A percentile compares a stretch with the other conserved stretches of the same genome.
These are phyloP conservation scores for Arthrobotrys pseudoclavata DNA, from an alignment of 2,329 filamentous ascomycete genomes.

Conservation along the genomic window DNA sequence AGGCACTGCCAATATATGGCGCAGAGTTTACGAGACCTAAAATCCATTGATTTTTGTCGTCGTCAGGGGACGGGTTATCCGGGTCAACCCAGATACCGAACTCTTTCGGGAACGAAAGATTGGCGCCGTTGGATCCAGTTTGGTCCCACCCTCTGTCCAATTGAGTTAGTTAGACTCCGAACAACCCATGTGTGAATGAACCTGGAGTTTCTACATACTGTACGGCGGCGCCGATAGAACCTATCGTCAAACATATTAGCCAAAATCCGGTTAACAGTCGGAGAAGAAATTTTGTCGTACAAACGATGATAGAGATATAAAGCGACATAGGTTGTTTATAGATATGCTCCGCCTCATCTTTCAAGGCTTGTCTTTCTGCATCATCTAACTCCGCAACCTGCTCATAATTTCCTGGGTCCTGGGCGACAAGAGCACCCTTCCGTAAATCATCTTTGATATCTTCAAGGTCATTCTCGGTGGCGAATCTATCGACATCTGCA, in stretches of 20 bases:
- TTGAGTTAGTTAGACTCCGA: background rate
- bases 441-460: constrained; percentile 74
- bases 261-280: background rate
- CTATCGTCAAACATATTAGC: constrained; percentile 21
- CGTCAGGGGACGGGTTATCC: constrained; percentile 64
- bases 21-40: constrained; percentile 77
- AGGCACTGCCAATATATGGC: constrained; percentile 70
- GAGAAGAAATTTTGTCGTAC: constrained; percentile 63
- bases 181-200: background rate
- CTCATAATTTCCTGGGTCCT: constrained; percentile 76
- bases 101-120: constrained; percentile 62
- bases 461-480: constrained; percentile 72
- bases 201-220: constrained; percentile 65
- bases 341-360: constrained; percentile 76
- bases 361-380: constrained; percentile 73
- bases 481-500: constrained; percentile 74
- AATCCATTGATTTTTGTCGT: constrained; percentile 71
- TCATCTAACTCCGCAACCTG: constrained; percentile 74
- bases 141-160: constrained; percentile 74
- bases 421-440: constrained; percentile 80
- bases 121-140: constrained; percentile 73
- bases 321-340: constrained; percentile 76
- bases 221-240: constrained; percentile 77
- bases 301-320: constrained; percentile 77
- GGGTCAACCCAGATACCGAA: constrained; percentile 60